Conservation (phyloP, 495 filamentous ascomycete species). For the Neurospora discreta region DNA sequence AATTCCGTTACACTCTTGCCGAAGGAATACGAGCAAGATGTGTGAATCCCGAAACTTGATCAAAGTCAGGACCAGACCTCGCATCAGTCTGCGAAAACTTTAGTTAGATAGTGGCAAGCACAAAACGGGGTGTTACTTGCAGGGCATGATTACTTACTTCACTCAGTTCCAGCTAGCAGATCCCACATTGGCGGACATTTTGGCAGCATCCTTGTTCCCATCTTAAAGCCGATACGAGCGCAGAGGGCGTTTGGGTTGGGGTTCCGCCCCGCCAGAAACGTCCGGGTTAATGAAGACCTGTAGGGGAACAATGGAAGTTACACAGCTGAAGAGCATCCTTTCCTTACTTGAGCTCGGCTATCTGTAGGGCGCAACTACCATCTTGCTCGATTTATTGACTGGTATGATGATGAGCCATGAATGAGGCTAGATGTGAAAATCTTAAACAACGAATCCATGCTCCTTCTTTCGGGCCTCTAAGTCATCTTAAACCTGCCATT, state of each 20-base stretch:
- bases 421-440: not conserved
- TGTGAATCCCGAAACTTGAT: not conserved
- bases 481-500: too few relatives aligned
- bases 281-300: not conserved
- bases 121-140: too few relatives aligned
- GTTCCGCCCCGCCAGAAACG: not conserved
- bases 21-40: not conserved
- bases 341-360: not conserved
- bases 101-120: not conserved
- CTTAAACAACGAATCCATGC: not conserved
- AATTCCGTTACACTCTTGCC: not conserved
- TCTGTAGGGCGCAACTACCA: too few relatives aligned
- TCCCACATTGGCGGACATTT: not conserved
- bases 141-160: not conserved
- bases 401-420: not conserved
- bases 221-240: not conserved
- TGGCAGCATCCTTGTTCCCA: not conserved
- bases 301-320: not conserved
- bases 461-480: too few relatives aligned
- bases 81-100: not conserved
- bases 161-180: not conserved
- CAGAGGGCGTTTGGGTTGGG: too few relatives aligned
- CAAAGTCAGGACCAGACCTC: not conserved
- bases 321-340: not conserved
- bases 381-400: not conserved